Base-by-base conservation (phyloP, 805 yeast species). In the Ogataea populi-albae region DNA sequence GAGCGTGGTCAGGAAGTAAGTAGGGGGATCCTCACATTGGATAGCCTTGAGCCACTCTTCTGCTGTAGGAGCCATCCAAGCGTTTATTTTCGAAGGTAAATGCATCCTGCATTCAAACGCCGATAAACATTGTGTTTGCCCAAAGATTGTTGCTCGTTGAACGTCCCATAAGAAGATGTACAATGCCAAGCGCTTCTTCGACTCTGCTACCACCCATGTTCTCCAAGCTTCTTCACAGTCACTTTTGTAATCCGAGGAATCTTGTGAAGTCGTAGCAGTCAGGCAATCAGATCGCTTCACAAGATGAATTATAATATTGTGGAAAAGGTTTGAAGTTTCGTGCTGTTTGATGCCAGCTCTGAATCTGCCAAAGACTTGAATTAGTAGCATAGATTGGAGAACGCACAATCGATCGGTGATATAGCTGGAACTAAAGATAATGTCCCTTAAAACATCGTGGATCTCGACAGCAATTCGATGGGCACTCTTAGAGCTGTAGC, bases 351-450 rank as follows among this genome's bases (percentile, higher is more conserved):
- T 20, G 9, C 40, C 44, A 3, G 45, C 38, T 4, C 34, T 17
- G 15, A 12, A 38, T 17, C 34, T 18, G 10, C 39, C 43, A 20
- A 43, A 43, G 8, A 34, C 14, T 20, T 46, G 47, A 10, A 38
- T 38, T 23, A 46, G 15, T 5, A 43, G 15, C 41, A 46, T 35
- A 3, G 40, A 29, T 31, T 46, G 50, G 6, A 46, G 30, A 6
- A 30, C 38, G 33, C 39, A 28, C 6, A 46, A 34, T 2, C 20
- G 22, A 11, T 38, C 45, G 1, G 37, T 24, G 21, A 40, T 22
- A 10, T 34, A 29, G 9, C 21, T 26, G 2, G 38, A 26, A 7
- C 34, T 38, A 30, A 43, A 38, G 1, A 43, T 20, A 5, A 30
- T 21, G 9, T 31, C 37, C 19, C 37, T 35, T 9, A 41, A 16